Evolutionary conservation across 345 rosid genomes (phyloP), one percentile per base, ranked within the genome.

Genomic region (Ailanthus altissimus): DNA sequence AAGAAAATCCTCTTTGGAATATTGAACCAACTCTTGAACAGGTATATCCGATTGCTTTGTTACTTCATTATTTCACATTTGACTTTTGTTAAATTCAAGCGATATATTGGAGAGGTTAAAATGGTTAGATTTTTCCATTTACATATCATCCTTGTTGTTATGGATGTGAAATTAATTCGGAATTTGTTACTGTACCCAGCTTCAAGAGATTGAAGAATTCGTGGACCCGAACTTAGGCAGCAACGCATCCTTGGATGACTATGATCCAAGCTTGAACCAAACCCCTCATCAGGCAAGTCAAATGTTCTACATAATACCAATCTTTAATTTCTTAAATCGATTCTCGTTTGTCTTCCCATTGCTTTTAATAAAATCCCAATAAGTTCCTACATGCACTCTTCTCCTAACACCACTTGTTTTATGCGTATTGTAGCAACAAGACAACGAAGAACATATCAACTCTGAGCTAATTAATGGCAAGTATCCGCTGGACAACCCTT

Each of bases 21-120:
- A 32, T n/a, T 45, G 68, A 70, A 38, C 83, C 57, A 58, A 18
- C 77, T 50, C 69, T 75, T 70, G 38, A 32, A 28, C 77, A 79
- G 87, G 87, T 65, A 79, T 73, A 60, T 58, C 59, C 14, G 9
- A 67, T 36, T 63, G 32, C 45, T 60, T 38, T 3, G 32, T 62
- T 53, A 11, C 46, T 56, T 66, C 20, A 1, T 32, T 1, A 3
- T 1, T 32, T 32, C 15, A 57, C 10, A 40, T 25, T 64, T 26
- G 0, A 74, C 49, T 74, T n/a, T 59, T n/a, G 11, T 43, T 23
- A 16, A 50, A 42, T 18, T 26, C 3, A 1, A 51, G 20, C 20
- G 20, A 54, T 32, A 32, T 32, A 32, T 32, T 3, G 2, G 38
- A 32, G 1, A 32, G 1, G 3, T 32, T 1, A 32, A 32, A 32